Percentiles rank a stretch among this genome's conserved stretches.
These are phyloP conservation scores for Arthroderma uncinatum DNA, from an alignment of 2,329 filamentous ascomycete genomes.

Conservation along the genomic window DNA sequence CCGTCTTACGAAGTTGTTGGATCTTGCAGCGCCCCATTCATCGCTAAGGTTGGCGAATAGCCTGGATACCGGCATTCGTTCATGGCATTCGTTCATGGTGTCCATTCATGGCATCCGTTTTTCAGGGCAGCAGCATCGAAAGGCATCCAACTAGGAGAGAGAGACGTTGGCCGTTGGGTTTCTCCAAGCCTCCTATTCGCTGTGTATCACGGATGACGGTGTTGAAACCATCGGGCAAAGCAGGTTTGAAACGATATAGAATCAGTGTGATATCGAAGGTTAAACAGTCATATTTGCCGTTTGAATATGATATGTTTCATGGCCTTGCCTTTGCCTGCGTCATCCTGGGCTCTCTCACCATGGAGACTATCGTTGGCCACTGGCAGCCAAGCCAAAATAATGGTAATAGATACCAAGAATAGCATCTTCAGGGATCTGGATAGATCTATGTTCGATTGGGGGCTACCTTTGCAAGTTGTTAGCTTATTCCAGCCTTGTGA, in stretches of 20 bases:
- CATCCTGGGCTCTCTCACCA: not conserved
- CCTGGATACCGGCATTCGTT: no score
- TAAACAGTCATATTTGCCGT: not conserved
- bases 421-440: not conserved
- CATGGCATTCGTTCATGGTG: not conserved
- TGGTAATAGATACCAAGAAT: not conserved
- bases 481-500: not conserved
- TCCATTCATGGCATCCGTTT: not conserved
- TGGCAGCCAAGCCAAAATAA: not conserved
- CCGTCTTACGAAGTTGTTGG: not conserved
- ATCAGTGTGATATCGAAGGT: not conserved
- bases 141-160: not conserved
- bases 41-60: no score
- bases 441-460: not conserved
- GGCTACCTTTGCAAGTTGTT: not conserved
- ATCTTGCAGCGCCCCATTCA: not conserved
- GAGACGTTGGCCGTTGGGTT: not conserved
- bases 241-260: not conserved
- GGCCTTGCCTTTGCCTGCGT: not conserved
- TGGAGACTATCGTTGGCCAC: no score
- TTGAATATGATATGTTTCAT: not conserved
- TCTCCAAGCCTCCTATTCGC: no score
- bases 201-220: constrained; percentile 2
- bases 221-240: not conserved
- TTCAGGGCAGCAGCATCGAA: not conserved